Base-by-base conservation (phyloP, 768 basidiomycete species). In the Pisolithus sp. region DNA sequence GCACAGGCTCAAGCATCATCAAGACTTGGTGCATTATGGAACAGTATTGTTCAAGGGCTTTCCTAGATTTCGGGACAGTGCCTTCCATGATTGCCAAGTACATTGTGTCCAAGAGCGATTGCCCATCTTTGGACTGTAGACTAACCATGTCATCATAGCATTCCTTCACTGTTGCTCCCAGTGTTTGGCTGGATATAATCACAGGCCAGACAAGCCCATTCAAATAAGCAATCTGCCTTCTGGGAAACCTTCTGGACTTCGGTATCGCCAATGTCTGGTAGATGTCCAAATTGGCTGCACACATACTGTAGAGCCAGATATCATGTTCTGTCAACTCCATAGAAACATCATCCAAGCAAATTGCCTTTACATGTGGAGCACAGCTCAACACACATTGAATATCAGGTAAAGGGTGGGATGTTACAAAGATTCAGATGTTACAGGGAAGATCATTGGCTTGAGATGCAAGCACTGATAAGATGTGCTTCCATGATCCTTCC, bases 381-480 rank as follows among this genome's bases (percentile, higher is more conserved):
- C 2, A 13, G 5, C 20, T 5, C 30, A 47, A 53, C 17, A 52
- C 52, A 6, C 47, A 36, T 5, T 20, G 31, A 24, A 72, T 62
- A 31, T 68, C 68, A 4, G 28, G 40, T 31, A 66, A 62, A 26
- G 17, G 67, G 63, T 31, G n/a, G n/a, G n/a, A n/a, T n/a, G n/a
- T n/a, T n/a, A n/a, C n/a, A n/a, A n/a, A n/a, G n/a, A n/a, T n/a
- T n/a, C n/a, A n/a, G n/a, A n/a, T n/a, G n/a, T n/a, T n/a, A n/a
- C n/a, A n/a, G n/a, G n/a, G n/a, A n/a, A n/a, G n/a, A n/a, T n/a
- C n/a, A n/a, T n/a, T n/a, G n/a, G n/a, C n/a, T n/a, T n/a, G n/a
- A n/a, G n/a, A n/a, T n/a, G n/a, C n/a, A n/a, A n/a, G n/a, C n/a
- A n/a, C n/a, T n/a, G n/a, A n/a, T n/a, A n/a, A n/a, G n/a, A n/a